These are phyloP conservation scores for Eudorina sp. DNA, from an alignment of 139 green algal genomes.

Conservation along the genomic window DNA sequence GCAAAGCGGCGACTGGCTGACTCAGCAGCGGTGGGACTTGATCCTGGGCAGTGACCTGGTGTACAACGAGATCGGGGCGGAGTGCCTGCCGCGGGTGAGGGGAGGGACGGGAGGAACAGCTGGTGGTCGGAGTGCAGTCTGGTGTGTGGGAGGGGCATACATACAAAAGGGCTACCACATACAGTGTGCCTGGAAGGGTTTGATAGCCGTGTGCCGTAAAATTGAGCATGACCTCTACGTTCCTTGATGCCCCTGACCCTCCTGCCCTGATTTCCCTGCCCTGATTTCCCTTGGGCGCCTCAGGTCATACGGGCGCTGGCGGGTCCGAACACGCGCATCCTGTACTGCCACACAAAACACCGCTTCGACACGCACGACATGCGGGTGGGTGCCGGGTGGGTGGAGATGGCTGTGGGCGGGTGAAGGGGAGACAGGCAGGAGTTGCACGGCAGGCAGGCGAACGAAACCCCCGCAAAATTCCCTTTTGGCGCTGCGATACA, in stretches of 20 bases:
- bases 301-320: conserved; percentile 42
- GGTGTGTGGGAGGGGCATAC: too few species aligned
- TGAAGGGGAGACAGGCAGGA: background rate
- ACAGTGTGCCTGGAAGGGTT: too few species aligned
- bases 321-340: conserved; percentile 7
- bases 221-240: too few species aligned
- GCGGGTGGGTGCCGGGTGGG: background rate
- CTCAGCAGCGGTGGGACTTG: conserved; percentile 53
- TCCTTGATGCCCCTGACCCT: too few species aligned
- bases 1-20: too few species aligned
- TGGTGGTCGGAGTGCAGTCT: background rate
- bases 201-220: too few species aligned
- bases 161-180: too few species aligned
- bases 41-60: conserved; percentile 58
- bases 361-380: conserved; percentile 45
- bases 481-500: background rate
- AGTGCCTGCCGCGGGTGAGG: conserved; percentile 23
- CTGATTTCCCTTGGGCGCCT: background rate
- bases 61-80: conserved; percentile 51
- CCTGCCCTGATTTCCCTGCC: too few species aligned
- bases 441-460: background rate
- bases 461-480: background rate
- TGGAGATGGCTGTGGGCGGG: background rate
- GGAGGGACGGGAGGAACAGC: background rate
- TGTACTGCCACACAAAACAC: conserved; percentile 61